phyloP scores from a whole-genome alignment of 1,284 basidiomycete genomes.

The Schizophyllum amplum region DNA sequence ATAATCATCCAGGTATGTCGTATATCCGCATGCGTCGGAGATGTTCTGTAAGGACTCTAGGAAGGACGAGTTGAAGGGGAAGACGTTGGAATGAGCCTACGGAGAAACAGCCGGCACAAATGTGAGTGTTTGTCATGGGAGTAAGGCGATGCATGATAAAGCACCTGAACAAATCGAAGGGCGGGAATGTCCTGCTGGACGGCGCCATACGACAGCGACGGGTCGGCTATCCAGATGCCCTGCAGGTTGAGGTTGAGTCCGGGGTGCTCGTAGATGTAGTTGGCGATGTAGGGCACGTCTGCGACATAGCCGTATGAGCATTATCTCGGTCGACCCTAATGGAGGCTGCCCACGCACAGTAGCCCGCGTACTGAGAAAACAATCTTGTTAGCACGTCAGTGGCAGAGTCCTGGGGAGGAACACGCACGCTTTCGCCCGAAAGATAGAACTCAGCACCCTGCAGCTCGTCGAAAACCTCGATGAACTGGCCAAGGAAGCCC shows the following conservation, averaged over 20 bases:
- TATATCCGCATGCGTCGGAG: slow-evolving; percentile 52
- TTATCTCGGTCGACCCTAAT: slow-evolving; percentile 2
- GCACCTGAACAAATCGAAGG: slow-evolving; percentile 38
- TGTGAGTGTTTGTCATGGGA: slow-evolving; percentile 27
- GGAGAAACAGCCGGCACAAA: slow-evolving; percentile 1
- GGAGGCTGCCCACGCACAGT: slow-evolving; percentile 41
- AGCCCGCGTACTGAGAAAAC: slow-evolving; percentile 60
- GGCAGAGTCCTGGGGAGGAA: slow-evolving; percentile 21
- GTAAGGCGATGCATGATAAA: slow-evolving; percentile 37
- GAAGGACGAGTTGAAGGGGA: slow-evolving; percentile 49
- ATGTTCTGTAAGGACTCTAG: slow-evolving; percentile 43
- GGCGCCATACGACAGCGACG: slow-evolving; percentile 32
- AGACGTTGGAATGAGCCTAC: slow-evolving; percentile 43
- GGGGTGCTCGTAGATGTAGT: slow-evolving; percentile 59
- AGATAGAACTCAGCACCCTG: slow-evolving; percentile 58
- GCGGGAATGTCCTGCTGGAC: slow-evolving; percentile 52
- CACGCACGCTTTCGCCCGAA: slow-evolving; percentile 56
- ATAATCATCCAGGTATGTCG: slow-evolving; percentile 51
- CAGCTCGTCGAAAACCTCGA: slow-evolving; percentile 55
- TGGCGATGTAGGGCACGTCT: slow-evolving; percentile 53
- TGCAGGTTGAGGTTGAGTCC: slow-evolving; percentile 46
- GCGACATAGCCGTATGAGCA: neutral
- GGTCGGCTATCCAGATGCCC: slow-evolving; percentile 63
- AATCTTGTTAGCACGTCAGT: slow-evolving; percentile 3
- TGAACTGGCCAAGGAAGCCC: slow-evolving; percentile 59